phyloP scores from a whole-genome alignment of 2,329 filamentous ascomycete genomes.

The Cladosporium sp. region DNA sequence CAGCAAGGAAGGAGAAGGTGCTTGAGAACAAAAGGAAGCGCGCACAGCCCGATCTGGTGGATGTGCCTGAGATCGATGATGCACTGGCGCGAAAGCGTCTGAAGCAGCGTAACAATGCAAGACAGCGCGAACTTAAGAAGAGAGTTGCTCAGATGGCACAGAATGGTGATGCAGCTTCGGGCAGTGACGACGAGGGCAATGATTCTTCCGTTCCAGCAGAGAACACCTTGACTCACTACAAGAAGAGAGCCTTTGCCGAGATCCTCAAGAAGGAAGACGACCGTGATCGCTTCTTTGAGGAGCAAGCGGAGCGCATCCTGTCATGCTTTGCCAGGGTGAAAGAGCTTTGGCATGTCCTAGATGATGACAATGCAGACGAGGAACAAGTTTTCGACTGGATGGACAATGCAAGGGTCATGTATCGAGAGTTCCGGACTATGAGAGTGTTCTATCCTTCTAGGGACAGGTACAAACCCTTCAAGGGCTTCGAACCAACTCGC shows the following conservation, averaged over 20 bases:
- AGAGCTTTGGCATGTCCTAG: constrained; percentile 43
- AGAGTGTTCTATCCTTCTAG: constrained; percentile 59
- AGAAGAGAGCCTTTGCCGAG: constrained; percentile 16
- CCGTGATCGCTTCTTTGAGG: constrained; percentile 25
- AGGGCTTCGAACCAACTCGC: constrained; percentile 38
- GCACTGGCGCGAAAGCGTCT: constrained; percentile 13
- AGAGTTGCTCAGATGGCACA: neutral
- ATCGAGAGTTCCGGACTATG: constrained; percentile 63
- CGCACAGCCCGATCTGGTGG: constrained; percentile 3
- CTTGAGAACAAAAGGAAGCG: constrained; percentile 16
- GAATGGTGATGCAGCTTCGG: neutral
- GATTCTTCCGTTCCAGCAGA: constrained; percentile 5
- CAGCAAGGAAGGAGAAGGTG: constrained; percentile 18
- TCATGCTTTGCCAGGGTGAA: constrained; percentile 44
- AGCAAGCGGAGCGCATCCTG: constrained; percentile 27
- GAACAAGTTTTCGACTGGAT: constrained; percentile 59
- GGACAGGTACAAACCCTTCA: constrained; percentile 52
- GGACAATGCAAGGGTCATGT: constrained; percentile 59
- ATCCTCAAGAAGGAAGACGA: constrained; percentile 23
- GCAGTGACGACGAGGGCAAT: constrained; percentile 2
- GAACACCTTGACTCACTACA: neutral
- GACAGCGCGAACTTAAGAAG: constrained; percentile 4
- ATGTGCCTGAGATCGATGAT: constrained; percentile 17
- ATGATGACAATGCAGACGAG: constrained; percentile 50
- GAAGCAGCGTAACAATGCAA: constrained; percentile 13